A percentile compares a stretch with the other conserved stretches of the same genome.
Conservation (phyloP, 805 yeast species). For the Teunomyces pallodes region DNA sequence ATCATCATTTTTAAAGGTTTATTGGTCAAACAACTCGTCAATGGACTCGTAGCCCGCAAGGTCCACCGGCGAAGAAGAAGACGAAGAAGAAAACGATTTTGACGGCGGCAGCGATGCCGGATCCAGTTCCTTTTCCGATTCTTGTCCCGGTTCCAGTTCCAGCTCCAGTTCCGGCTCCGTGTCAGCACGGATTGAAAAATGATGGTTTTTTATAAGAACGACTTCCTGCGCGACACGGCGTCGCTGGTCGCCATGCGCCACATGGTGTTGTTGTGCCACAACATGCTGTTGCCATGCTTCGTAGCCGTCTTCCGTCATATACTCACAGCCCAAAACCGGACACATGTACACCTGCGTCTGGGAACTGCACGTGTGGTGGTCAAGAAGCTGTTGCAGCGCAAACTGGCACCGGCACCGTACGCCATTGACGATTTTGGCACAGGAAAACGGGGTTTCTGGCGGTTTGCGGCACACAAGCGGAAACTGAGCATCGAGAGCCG, state of each 20-base stretch:
- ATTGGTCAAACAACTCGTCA: conserved; percentile 11
- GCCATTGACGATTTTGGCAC: background rate
- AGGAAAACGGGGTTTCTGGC: background rate
- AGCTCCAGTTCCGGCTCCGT: background rate
- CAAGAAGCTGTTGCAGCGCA: background rate
- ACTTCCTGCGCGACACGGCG: background rate
- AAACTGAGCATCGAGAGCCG: too few relatives aligned
- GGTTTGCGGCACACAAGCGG: background rate
- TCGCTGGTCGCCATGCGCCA: conserved; percentile 5
- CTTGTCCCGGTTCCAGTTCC: background rate
- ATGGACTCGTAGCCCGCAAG: conserved; percentile 9
- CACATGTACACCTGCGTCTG: conserved; percentile 33
- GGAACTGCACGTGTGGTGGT: conserved; percentile 20
- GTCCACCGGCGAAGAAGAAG: too few relatives aligned
- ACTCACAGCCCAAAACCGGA: conserved; percentile 41
- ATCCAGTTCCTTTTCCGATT: background rate
- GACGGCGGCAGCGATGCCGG: too few relatives aligned
- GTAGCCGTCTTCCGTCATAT: conserved; percentile 31
- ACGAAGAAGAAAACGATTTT: too few relatives aligned
- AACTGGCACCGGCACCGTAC: background rate
- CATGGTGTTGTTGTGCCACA: conserved; percentile 17
- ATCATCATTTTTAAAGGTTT: background rate
- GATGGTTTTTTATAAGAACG: background rate
- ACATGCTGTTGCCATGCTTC: conserved; percentile 29
- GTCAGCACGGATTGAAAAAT: background rate